These are phyloP conservation scores for Candida glaebosa DNA, from an alignment of 805 yeast species.

Conservation along the genomic window DNA sequence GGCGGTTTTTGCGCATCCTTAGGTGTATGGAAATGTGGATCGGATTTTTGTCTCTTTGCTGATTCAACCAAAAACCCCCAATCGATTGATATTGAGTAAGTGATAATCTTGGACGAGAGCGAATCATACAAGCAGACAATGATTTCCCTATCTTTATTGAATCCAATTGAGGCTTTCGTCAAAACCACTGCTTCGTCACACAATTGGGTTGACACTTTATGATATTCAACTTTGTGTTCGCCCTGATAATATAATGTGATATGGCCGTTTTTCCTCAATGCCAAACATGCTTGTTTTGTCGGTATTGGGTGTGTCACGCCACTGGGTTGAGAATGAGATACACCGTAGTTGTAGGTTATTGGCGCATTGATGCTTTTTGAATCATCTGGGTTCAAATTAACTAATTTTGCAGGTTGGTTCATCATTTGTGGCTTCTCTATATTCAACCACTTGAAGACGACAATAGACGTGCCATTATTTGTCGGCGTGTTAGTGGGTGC, in stretches of 20 bases:
- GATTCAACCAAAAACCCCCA: slow-evolving; percentile 56
- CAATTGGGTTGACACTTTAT: slow-evolving; percentile 29
- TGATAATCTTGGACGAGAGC: slow-evolving; percentile 30
- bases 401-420: slow-evolving; percentile 54
- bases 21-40: slow-evolving; percentile 51
- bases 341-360: slow-evolving; percentile 48
- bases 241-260: slow-evolving; percentile 62
- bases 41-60: slow-evolving; percentile 42
- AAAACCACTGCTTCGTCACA: slow-evolving; percentile 20
- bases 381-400: slow-evolving; percentile 9
- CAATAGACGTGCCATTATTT: slow-evolving; percentile 18
- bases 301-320: slow-evolving; percentile 68
- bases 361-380: slow-evolving; percentile 8
- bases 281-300: slow-evolving; percentile 68
- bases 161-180: slow-evolving; percentile 51
- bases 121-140: slow-evolving; percentile 42
- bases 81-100: slow-evolving; percentile 43
- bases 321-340: slow-evolving; percentile 54
- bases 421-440: slow-evolving; percentile 64
- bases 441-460: slow-evolving; percentile 69
- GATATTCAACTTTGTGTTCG: slow-evolving; percentile 58
- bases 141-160: slow-evolving; percentile 43
- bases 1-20: slow-evolving; percentile 42
- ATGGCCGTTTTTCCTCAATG: slow-evolving; percentile 60
- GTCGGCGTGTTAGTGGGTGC: slow-evolving; percentile 9